phyloP scores from a whole-genome alignment of 805 yeast species.

The Yarrowia sp. region DNA sequence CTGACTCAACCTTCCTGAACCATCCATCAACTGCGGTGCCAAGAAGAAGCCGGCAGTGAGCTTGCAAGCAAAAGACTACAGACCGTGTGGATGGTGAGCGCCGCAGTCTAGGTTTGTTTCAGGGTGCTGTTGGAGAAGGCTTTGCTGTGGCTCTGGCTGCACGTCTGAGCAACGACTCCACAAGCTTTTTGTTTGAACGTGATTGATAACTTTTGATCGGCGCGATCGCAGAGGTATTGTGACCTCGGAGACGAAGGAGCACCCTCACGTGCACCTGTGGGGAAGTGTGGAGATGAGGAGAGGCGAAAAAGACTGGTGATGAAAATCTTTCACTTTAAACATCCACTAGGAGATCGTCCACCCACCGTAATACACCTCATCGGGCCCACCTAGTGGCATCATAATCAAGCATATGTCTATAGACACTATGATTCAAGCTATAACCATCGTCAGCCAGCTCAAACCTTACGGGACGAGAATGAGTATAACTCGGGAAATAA shows the following conservation, averaged over 20 bases:
- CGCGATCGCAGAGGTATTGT: conserved; percentile 3
- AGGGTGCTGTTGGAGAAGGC: neutral
- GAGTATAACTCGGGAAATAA: neutral
- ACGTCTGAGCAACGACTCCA: neutral
- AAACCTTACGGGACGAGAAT: neutral
- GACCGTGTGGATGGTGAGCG: neutral
- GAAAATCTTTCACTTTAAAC: too few species aligned
- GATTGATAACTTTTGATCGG: conserved; percentile 11
- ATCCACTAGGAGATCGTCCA: neutral
- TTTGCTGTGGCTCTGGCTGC: neutral
- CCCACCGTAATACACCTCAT: neutral
- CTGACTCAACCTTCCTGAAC: neutral
- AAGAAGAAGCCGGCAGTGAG: neutral
- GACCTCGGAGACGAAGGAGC: neutral
- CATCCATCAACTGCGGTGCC: neutral
- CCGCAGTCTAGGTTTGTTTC: conserved; percentile 17
- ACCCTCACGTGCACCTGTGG: too few species aligned
- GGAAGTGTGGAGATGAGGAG: too few species aligned
- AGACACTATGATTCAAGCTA: neutral
- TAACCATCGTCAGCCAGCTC: conserved; percentile 9
- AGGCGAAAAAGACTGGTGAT: too few species aligned
- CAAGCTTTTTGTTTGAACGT: neutral
- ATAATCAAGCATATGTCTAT: conserved; percentile 10
- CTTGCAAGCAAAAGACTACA: neutral
- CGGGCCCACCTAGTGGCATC: conserved; percentile 17